Percentiles rank a stretch among this genome's conserved stretches.
phyloP scores from a whole-genome alignment of 192 early-diverging fungal species.

The Podila clonocystis region DNA sequence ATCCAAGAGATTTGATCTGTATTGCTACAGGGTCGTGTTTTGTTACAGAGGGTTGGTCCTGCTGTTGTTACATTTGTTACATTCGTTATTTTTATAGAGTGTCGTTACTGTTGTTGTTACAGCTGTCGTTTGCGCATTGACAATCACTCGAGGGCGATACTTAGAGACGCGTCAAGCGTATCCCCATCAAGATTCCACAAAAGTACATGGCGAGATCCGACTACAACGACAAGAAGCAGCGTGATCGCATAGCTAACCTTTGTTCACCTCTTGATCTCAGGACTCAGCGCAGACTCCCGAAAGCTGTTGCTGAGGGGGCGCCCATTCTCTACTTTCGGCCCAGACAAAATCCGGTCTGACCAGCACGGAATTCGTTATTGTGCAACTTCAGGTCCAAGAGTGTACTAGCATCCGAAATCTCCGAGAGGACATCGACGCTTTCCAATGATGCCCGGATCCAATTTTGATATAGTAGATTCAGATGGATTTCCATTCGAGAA shows the following conservation, averaged over 20 bases:
- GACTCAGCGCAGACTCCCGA: slow-evolving; percentile 16
- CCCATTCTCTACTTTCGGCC: no score
- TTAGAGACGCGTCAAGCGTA: slow-evolving; percentile 10
- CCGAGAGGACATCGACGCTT: slow-evolving; percentile 23
- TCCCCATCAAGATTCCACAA: slow-evolving; percentile 33
- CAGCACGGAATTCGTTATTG: slow-evolving; percentile 29
- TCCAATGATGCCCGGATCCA: slow-evolving; percentile 25
- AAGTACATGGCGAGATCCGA: slow-evolving; percentile 33
- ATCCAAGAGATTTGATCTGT: no score
- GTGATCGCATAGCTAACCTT: slow-evolving; percentile 26
- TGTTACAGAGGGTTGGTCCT: no score
- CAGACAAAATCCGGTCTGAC: slow-evolving; percentile 37
- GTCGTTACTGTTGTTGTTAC: background rate
- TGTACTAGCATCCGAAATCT: slow-evolving; percentile 6
- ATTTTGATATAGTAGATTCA: slow-evolving; percentile 41
- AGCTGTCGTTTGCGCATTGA: slow-evolving; percentile 1
- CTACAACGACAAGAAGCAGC: slow-evolving; percentile 8
- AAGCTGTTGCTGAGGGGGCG: slow-evolving; percentile 24
- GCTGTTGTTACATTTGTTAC: background rate
- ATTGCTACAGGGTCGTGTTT: no score
- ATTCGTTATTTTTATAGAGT: background rate
- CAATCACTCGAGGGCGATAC: slow-evolving; percentile 31
- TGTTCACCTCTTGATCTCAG: slow-evolving; percentile 19
- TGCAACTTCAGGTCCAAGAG: slow-evolving; percentile 31
- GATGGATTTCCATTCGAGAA: slow-evolving; percentile 44